Evolutionary conservation across 2,329 filamentous ascomycete genomes (phyloP).

Genomic region (Lomentospora prolificans): DNA sequence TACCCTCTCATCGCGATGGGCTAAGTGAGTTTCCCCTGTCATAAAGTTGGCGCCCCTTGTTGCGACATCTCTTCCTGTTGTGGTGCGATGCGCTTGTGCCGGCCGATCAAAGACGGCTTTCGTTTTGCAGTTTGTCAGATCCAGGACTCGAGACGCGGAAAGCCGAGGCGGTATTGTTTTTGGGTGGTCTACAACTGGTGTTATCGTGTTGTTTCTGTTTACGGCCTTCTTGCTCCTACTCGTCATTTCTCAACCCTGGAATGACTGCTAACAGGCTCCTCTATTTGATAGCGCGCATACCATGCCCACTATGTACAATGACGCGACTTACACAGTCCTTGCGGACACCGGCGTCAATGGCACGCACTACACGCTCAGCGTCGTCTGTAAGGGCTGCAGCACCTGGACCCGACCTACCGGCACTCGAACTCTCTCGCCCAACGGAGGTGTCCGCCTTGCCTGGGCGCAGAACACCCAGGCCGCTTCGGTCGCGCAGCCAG

Average conservation of each 20-base stretch:
- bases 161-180: too few species aligned
- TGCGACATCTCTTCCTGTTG: neutral
- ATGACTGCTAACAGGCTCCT: too few species aligned
- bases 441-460: conserved; percentile 3
- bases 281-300: conserved; percentile 20
- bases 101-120: too few species aligned
- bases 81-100: neutral
- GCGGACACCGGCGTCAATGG: conserved; percentile 24
- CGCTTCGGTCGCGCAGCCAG: conserved; percentile 3
- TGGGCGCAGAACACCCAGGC: conserved; percentile 8
- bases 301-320: conserved; percentile 22
- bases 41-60: neutral
- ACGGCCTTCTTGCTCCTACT: too few species aligned
- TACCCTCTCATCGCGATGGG: conserved; percentile 6
- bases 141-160: too few species aligned
- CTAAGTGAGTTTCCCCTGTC: conserved; percentile 8
- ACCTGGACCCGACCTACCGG: conserved; percentile 17
- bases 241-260: too few species aligned
- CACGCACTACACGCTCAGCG: conserved; percentile 30
- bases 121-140: too few species aligned
- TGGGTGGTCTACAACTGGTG: too few species aligned
- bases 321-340: conserved; percentile 23
- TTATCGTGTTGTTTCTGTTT: too few species aligned
- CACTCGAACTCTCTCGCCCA: neutral
- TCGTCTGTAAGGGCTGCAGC: conserved; percentile 28